These are phyloP conservation scores for Fragosphaeria purpurea DNA, from an alignment of 2,329 filamentous ascomycete genomes.

Conservation along the genomic window DNA sequence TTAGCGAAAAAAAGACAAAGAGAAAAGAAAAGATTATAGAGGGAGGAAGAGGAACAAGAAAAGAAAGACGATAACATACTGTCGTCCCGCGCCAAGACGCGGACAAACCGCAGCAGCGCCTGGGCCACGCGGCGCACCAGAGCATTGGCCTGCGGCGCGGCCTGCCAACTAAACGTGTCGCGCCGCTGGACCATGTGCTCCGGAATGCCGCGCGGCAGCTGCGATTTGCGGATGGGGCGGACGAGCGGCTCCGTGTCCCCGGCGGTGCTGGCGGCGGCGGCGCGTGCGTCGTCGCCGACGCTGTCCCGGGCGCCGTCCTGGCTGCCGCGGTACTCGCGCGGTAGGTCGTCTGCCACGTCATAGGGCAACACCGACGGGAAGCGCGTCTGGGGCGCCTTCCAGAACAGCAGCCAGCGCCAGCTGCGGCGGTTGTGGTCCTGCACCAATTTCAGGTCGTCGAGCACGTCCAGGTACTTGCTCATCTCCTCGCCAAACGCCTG, in stretches of 20 bases:
- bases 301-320: neutral
- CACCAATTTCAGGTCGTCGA: conserved; percentile 74
- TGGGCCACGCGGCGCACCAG: conserved; percentile 37
- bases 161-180: conserved; percentile 47
- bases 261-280: neutral
- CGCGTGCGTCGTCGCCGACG: neutral
- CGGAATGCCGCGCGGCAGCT: conserved; percentile 46
- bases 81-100: conserved; percentile 44
- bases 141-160: conserved; percentile 36
- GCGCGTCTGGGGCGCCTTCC: conserved; percentile 32
- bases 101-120: conserved; percentile 32
- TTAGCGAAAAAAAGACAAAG: conserved; percentile 12
- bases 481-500: conserved; percentile 88
- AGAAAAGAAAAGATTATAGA: neutral
- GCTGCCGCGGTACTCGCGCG: neutral
- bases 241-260: conserved; percentile 16
- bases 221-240: conserved; percentile 41
- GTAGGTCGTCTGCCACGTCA: conserved; percentile 30
- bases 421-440: conserved; percentile 51
- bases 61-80: conserved; percentile 23
- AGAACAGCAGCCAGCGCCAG: conserved; percentile 84
- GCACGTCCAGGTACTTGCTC: conserved; percentile 66
- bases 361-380: conserved; percentile 18
- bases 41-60: neutral
- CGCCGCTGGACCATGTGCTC: conserved; percentile 40